phyloP scores from a whole-genome alignment of 2,329 filamentous ascomycete genomes.

The Sclerotinia trifoliorum region DNA sequence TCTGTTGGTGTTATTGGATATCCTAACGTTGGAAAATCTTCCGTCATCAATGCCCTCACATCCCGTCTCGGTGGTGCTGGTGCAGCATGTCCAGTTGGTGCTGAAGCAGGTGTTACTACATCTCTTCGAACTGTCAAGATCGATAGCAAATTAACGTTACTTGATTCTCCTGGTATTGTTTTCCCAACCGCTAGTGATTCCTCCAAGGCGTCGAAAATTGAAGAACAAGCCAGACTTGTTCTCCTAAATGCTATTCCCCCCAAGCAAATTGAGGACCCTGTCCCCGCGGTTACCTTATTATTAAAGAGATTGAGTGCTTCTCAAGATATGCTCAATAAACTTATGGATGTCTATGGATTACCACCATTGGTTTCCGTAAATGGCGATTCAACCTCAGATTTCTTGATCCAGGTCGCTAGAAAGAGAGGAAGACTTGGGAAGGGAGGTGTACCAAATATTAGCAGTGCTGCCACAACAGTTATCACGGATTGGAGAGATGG shows the following conservation, averaged over 20 bases:
- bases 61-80: conserved; percentile 69
- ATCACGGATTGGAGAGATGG: conserved; percentile 97
- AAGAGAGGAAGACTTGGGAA: conserved; percentile 87
- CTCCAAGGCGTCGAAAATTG: conserved; percentile 56
- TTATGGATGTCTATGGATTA: conserved; percentile 81
- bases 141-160: conserved; percentile 87
- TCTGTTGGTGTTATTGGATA: conserved; percentile 94
- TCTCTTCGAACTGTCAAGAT: conserved; percentile 87
- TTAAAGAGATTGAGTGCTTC: conserved; percentile 74
- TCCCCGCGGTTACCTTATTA: conserved; percentile 84
- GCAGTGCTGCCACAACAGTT: conserved; percentile 85
- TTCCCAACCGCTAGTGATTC: conserved; percentile 69
- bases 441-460: conserved; percentile 86
- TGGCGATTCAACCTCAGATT: conserved; percentile 82
- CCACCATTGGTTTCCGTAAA: conserved; percentile 70
- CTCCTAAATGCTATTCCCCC: conserved; percentile 90
- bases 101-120: conserved; percentile 90
- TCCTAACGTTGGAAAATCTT: conserved; percentile 94
- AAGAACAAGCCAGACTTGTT: conserved; percentile 79
- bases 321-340: conserved; percentile 70
- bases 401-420: conserved; percentile 89
- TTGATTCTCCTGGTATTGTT: conserved; percentile 92
- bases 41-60: conserved; percentile 90
- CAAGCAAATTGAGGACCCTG: conserved; percentile 88
- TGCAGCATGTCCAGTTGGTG: conserved; percentile 80